Evolutionary conservation across 2,329 filamentous ascomycete genomes (phyloP).

Genomic region (Pleoardoris graminearum): DNA sequence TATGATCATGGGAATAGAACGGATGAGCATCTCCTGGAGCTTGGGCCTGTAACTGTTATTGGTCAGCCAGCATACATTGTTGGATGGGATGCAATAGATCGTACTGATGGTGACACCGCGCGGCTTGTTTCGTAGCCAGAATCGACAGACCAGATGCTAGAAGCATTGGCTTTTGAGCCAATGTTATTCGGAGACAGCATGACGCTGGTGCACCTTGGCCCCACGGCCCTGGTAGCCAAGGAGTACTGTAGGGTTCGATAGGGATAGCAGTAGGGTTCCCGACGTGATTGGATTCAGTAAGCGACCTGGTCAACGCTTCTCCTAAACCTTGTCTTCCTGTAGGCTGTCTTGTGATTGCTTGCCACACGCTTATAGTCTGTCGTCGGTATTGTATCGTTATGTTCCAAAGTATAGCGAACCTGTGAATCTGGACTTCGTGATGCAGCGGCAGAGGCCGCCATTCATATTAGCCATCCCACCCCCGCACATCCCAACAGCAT

Average conservation of each 20-base stretch:
- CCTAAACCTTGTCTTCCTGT: not conserved
- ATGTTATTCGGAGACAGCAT: constrained; percentile 33
- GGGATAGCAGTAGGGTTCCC: constrained; percentile 1
- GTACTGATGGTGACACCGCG: constrained; percentile 11
- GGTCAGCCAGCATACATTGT: constrained; percentile 8
- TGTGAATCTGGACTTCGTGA: constrained; percentile 3
- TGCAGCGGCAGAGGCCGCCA: constrained; percentile 8
- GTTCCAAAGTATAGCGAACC: not conserved
- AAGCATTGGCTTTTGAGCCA: constrained; percentile 24
- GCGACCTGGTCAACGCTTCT: not conserved
- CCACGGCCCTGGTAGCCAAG: not conserved
- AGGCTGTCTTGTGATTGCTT: not conserved
- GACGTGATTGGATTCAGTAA: constrained; percentile 5
- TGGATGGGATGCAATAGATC: not conserved
- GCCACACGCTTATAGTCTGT: not conserved
- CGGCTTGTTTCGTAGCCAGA: constrained; percentile 37
- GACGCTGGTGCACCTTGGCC: constrained; percentile 1
- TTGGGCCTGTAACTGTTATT: constrained; percentile 14
- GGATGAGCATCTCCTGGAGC: not conserved
- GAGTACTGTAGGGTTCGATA: not conserved
- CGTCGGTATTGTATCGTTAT: not conserved
- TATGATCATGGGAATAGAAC: not conserved
- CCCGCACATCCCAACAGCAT: constrained; percentile 7
- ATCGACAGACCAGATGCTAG: constrained; percentile 39
- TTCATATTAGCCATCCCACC: constrained; percentile 11